Conservation (phyloP, 495 filamentous ascomycete species). For the Penicillium argentinense region DNA sequence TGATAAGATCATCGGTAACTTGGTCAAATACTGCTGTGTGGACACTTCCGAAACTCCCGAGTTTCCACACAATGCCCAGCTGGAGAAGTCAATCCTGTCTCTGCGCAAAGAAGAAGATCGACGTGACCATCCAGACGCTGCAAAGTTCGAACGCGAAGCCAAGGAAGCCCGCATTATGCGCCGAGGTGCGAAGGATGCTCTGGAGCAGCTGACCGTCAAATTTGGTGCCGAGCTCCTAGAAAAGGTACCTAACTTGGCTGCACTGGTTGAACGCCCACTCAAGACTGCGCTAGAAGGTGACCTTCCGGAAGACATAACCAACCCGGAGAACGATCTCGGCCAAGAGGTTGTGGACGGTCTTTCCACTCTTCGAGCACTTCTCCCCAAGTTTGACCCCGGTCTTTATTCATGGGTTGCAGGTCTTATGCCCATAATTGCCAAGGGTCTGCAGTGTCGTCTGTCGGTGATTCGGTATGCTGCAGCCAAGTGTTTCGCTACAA, state of each 20-base stretch:
- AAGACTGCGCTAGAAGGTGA: slow-evolving; percentile 70
- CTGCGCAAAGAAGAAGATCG: slow-evolving; percentile 96
- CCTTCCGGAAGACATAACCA: slow-evolving; percentile 65
- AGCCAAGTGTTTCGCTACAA: slow-evolving; percentile 94
- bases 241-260: slow-evolving; percentile 75
- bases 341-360: slow-evolving; percentile 92
- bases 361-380: slow-evolving; percentile 86
- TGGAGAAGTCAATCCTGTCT: slow-evolving; percentile 79
- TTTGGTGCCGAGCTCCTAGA: slow-evolving; percentile 77
- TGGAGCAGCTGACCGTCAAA: slow-evolving; percentile 78
- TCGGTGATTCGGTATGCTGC: slow-evolving; percentile 95
- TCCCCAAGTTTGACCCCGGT: slow-evolving; percentile 73
- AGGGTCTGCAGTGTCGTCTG: slow-evolving; percentile 78
- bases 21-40: slow-evolving; percentile 95
- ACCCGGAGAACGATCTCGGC: slow-evolving; percentile 69
- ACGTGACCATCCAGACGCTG: slow-evolving; percentile 86
- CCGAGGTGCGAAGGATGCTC: slow-evolving; percentile 88
- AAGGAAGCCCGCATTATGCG: slow-evolving; percentile 84
- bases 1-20: slow-evolving; percentile 89
- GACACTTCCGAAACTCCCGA: slow-evolving; percentile 97
- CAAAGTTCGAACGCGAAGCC: slow-evolving; percentile 81
- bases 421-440: slow-evolving; percentile 83
- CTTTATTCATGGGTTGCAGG: slow-evolving; percentile 75
- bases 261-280: slow-evolving; percentile 79
- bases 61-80: slow-evolving; percentile 72